Evolutionary conservation across 805 yeast species (phyloP).

Genomic region (Komagataella mondaviorum): DNA sequence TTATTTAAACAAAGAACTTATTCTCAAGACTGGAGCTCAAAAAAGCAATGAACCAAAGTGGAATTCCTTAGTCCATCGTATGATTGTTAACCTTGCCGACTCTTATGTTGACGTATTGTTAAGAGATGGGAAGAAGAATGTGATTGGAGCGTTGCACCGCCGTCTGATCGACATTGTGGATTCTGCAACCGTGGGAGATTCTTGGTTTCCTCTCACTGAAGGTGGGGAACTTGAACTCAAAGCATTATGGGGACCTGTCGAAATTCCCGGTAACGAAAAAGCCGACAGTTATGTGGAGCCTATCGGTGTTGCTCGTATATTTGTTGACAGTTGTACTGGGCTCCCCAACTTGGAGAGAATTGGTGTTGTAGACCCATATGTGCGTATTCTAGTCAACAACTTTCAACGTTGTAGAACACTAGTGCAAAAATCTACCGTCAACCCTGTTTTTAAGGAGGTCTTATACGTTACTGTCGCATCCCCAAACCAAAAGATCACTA

Average conservation of each 20-base stretch:
- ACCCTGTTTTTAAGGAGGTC: slow-evolving; percentile 80
- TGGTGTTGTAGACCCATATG: slow-evolving; percentile 90
- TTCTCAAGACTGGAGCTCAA: slow-evolving; percentile 41
- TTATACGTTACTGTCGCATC: slow-evolving; percentile 75
- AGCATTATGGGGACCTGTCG: slow-evolving; percentile 81
- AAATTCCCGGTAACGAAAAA: slow-evolving; percentile 50
- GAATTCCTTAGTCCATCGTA: slow-evolving; percentile 45
- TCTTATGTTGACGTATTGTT: slow-evolving; percentile 57
- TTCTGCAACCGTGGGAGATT: slow-evolving; percentile 62
- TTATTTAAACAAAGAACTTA: slow-evolving; percentile 45
- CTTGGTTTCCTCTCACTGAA: slow-evolving; percentile 60
- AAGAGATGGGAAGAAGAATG: slow-evolving; percentile 43
- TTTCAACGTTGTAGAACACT: slow-evolving; percentile 66
- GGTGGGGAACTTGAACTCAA: slow-evolving; percentile 59
- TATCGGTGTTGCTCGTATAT: slow-evolving; percentile 77
- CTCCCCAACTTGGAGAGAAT: slow-evolving; percentile 77
- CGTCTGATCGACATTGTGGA: slow-evolving; percentile 56
- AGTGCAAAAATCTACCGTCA: slow-evolving; percentile 46
- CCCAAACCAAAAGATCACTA: slow-evolving; percentile 64
- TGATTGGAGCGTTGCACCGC: slow-evolving; percentile 46
- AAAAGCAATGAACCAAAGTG: slow-evolving; percentile 55
- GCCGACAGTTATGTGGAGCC: slow-evolving; percentile 85
- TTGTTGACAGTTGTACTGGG: slow-evolving; percentile 55
- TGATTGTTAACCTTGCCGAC: slow-evolving; percentile 60
- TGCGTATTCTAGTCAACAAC: slow-evolving; percentile 67